Base-by-base conservation (phyloP, 495 filamentous ascomycete species). In the Xylaria cubensis region DNA sequence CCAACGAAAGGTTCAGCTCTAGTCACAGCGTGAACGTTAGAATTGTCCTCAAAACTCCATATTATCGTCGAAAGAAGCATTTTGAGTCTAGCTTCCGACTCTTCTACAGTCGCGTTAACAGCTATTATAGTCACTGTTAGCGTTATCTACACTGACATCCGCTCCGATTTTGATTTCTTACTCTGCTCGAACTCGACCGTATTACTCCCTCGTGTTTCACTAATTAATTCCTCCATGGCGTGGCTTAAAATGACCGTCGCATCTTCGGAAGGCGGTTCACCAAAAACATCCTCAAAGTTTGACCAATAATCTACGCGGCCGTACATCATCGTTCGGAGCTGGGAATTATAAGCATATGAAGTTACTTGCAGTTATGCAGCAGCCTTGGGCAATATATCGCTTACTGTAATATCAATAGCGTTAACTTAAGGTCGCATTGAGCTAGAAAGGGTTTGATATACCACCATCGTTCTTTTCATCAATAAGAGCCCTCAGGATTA, bases 231-330 rank as follows among this genome's bases (percentile, higher is more conserved):
- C 15, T 64, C 62, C n/a, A 13, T 29, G 4, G 41, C 4, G 6
- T 29, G 24, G 24, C 10, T 46, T 15, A 64, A 4, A 17, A 64
- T 10, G n/a, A 64, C 62, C 24, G 41, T 4, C 5, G 39, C 41
- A 21, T 64, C 3, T 17, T 26, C 12, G 3, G 4, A 0, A n/a
- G 39, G 41, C 1, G 62, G 41, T 7, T 7, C 1, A 8, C 62
- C 61, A 13, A 63, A 42, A 15, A 41, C 2, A 13, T 63, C 34
- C 3, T 26, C 19, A 13, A 41, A 42, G 9, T 63, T 63, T 41
- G n/a, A 42, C 62, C 62, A 64, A 48, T 64, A 48, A 32, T 64
- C 62, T 7, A 46, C 8, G 1, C 39, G 39, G 6, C 62, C 62
- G 34, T 64, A 64, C 0, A 64, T 24, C 0, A 64, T 64, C 24